These are phyloP conservation scores for Mimosa bimucronata DNA, from an alignment of 306 rosid species.

Conservation along the genomic window DNA sequence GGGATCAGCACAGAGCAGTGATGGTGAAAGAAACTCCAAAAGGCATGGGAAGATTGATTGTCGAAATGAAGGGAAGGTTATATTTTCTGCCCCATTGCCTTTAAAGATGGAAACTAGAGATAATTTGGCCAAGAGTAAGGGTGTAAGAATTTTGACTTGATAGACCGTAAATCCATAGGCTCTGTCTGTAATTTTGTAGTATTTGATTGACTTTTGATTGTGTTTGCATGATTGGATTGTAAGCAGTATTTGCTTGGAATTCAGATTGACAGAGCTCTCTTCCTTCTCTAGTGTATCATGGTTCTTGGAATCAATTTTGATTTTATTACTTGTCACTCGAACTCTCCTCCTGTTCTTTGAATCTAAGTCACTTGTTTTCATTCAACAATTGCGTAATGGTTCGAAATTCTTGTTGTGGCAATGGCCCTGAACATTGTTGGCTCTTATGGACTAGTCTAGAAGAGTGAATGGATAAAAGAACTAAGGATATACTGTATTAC, in stretches of 20 bases:
- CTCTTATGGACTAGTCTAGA: not conserved
- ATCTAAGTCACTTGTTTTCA: conserved; percentile 27
- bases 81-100: conserved; percentile 81
- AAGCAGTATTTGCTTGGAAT: conserved; percentile 27
- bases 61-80: conserved; percentile 39
- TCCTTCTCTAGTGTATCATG: conserved; percentile 27
- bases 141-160: conserved; percentile 53
- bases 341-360: conserved; percentile 1
- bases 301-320: conserved; percentile 34
- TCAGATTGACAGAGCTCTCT: conserved; percentile 32
- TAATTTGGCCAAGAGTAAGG: conserved; percentile 55
- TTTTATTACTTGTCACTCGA: conserved; percentile 32
- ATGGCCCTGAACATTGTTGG: not conserved
- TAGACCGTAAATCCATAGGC: not conserved
- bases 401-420: not conserved
- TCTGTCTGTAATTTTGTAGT: conserved; percentile 38
- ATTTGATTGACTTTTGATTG: conserved; percentile 29
- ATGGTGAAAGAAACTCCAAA: conserved; percentile 52
- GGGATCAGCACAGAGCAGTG: conserved; percentile 50
- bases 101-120: conserved; percentile 77
- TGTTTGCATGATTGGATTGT: conserved; percentile 36
- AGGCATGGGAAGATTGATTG: conserved; percentile 37
- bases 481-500: not conserved
- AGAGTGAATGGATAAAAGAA: not conserved
- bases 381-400: not conserved